A percentile compares a stretch with the other conserved stretches of the same genome.
Evolutionary conservation across 1,284 basidiomycete genomes (phyloP).

Genomic region (Pseudozyma flocculosa): DNA sequence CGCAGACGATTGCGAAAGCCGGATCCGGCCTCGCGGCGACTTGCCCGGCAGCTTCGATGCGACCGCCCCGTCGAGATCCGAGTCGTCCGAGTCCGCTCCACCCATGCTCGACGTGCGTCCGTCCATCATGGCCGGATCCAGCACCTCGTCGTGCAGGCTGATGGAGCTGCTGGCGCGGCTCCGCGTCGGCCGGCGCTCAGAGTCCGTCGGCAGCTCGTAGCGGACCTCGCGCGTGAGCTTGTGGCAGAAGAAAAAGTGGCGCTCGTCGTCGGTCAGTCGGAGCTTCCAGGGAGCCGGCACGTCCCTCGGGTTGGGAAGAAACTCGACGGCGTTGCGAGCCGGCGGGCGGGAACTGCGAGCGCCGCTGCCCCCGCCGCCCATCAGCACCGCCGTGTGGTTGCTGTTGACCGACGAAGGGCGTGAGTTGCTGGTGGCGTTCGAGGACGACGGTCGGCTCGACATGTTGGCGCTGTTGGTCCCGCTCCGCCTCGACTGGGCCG

Average conservation of each 20-base stretch:
- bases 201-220: constrained; percentile 5
- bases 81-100: constrained; percentile 25
- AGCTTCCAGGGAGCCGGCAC: constrained; percentile 37
- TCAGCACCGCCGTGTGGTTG: constrained; percentile 29
- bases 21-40: constrained; percentile 9
- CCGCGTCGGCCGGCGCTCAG: no score
- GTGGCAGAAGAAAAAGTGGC: constrained; percentile 38
- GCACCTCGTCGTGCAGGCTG: no score
- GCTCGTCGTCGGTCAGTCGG: constrained; percentile 35
- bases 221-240: constrained; percentile 29
- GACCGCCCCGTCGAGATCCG: constrained; percentile 27
- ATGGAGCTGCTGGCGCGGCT: no score
- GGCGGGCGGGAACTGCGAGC: constrained; percentile 12
- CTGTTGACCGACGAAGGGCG: constrained; percentile 20
- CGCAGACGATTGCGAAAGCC: no score
- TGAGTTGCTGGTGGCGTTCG: constrained; percentile 14
- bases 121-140: no score
- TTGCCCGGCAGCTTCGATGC: constrained; percentile 27
- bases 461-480: no score
- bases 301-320: constrained; percentile 22
- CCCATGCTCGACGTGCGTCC: no score
- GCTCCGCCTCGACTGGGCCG: no score
- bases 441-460: background rate
- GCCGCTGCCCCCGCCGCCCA: constrained; percentile 2
- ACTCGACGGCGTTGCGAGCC: constrained; percentile 20